A percentile compares a stretch with the other conserved stretches of the same genome.
phyloP scores from a whole-genome alignment of 495 filamentous ascomycete species.

The Pyrenopolyporus hunteri region DNA sequence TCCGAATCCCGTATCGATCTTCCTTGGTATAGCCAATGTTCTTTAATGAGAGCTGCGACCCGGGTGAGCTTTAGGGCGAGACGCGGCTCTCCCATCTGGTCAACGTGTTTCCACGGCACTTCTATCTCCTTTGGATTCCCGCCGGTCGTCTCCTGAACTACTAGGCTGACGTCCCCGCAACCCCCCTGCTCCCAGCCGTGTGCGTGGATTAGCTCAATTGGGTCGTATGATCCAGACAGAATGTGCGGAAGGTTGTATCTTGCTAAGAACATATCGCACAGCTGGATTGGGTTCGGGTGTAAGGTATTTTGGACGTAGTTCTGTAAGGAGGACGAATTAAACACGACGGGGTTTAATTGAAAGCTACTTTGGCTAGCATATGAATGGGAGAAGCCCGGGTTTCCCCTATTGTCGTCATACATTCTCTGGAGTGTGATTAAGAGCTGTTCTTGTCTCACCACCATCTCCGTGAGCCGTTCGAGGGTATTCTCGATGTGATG shows the following conservation, averaged over 20 bases:
- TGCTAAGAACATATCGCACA: slow-evolving; percentile 30
- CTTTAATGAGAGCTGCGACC: slow-evolving; percentile 7
- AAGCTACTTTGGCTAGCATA: not conserved
- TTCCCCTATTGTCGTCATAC: not conserved
- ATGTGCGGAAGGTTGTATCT: slow-evolving; percentile 19
- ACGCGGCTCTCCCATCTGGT: slow-evolving; percentile 14
- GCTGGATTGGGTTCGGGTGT: slow-evolving; percentile 9
- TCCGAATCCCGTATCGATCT: slow-evolving; percentile 17
- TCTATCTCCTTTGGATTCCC: not conserved
- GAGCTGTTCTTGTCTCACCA: slow-evolving; percentile 5
- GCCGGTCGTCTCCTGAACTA: not conserved
- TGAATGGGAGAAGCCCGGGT: not conserved
- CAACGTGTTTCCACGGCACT: slow-evolving; percentile 24
- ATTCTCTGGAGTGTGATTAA: slow-evolving; percentile 1
- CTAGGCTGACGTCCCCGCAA: slow-evolving; percentile 2
- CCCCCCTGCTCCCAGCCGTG: slow-evolving; percentile 23
- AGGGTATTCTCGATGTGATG: not conserved
- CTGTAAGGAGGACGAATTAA: slow-evolving; percentile 7
- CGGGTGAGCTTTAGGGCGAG: not conserved
- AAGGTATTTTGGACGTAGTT: slow-evolving; percentile 16
- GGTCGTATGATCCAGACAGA: slow-evolving; percentile 26
- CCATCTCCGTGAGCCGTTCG: slow-evolving; percentile 10
- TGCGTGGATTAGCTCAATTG: slow-evolving; percentile 25
- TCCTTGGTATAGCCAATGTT: slow-evolving; percentile 17
- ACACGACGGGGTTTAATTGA: slow-evolving; percentile 3